Evolutionary conservation across 148 eudicot genomes (phyloP), one percentile per base, ranked within the genome.

Genomic region (Rhododendron simsii): DNA sequence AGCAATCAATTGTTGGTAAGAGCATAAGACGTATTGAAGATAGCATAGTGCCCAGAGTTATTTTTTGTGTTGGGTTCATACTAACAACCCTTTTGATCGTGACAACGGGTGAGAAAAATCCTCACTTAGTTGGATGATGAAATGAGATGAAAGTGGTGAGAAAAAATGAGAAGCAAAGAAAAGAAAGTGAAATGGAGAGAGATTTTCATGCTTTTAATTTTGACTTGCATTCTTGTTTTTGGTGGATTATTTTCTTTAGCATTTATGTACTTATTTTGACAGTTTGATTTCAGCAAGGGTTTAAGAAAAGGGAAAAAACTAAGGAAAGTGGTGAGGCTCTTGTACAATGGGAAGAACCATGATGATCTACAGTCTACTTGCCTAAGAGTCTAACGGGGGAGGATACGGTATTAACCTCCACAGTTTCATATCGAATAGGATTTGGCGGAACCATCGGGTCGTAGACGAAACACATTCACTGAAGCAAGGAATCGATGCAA

Each of bases 341-440:
- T 95, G 45, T 95, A 93, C 88, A 94, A 94, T 69, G 98, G 98
- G 23, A 91, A 88, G 37, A 93, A 93, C 88, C 98, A 94, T 87
- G 94, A 95, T 59, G 98, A 95, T 80, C 93, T n/a, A n/a, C n/a
- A n/a, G n/a, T n/a, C n/a, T 95, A 10, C 95, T 95, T 50, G 94
- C 92, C 41, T 95, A 86, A 90, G 51, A 28, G 41, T 71, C 37
- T 28, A 13, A 28, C 6, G 44, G 44, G 6, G 44, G 44, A 41
- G 44, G 44, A 41, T 4, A 39, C 0, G 44, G 44, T 41, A 7
- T 7, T 41, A 41, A 41, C 7, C 44, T 41, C 44, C 7, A 6
- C 44, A 41, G 44, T 41, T 41, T 41, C 44, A 41, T 41, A 7
- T 41, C 44, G 7, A 41, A 41, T 41, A 41, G 44, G 5, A 41